A percentile compares a stretch with the other conserved stretches of the same genome.
Conservation (phyloP, 352 stramenopile genomes). For the Phytophthora crassamura region DNA sequence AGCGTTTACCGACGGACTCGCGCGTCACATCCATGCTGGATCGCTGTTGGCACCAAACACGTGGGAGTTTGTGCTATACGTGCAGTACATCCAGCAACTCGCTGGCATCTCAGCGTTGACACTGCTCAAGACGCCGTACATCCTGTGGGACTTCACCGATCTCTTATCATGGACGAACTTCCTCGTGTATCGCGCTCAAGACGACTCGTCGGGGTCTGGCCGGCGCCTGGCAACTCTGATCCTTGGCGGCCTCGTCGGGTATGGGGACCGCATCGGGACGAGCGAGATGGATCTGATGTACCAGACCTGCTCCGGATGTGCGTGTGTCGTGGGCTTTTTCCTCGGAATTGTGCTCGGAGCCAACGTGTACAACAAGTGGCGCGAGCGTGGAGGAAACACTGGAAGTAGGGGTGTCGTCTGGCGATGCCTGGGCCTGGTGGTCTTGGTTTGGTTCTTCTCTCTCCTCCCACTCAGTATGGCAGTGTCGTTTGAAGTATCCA, state of each 20-base stretch:
- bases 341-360: slow-evolving; percentile 37
- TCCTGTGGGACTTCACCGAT: slow-evolving; percentile 67
- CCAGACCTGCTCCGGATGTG: slow-evolving; percentile 36
- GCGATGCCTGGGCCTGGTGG: slow-evolving; percentile 50
- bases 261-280: slow-evolving; percentile 55
- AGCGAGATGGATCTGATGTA: slow-evolving; percentile 47
- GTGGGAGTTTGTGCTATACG: slow-evolving; percentile 66
- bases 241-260: slow-evolving; percentile 54
- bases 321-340: slow-evolving; percentile 43
- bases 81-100: slow-evolving; percentile 64
- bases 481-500: slow-evolving; percentile 60
- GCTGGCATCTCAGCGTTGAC: slow-evolving; percentile 56
- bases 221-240: slow-evolving; percentile 55
- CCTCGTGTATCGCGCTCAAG: slow-evolving; percentile 27
- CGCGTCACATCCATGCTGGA: slow-evolving; percentile 4
- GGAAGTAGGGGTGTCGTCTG: slow-evolving; percentile 45
- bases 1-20: slow-evolving; percentile 40
- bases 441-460: slow-evolving; percentile 61
- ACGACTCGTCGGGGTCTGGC: slow-evolving; percentile 18
- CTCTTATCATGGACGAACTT: slow-evolving; percentile 71
- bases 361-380: slow-evolving; percentile 13
- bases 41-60: slow-evolving; percentile 58
- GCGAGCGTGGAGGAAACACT: neutral
- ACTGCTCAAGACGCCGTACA: slow-evolving; percentile 60
- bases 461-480: slow-evolving; percentile 61